Percentiles rank a stretch among this genome's conserved stretches.
These are phyloP conservation scores for Gossypium bickii DNA, from an alignment of 345 rosid species.

Conservation along the genomic window DNA sequence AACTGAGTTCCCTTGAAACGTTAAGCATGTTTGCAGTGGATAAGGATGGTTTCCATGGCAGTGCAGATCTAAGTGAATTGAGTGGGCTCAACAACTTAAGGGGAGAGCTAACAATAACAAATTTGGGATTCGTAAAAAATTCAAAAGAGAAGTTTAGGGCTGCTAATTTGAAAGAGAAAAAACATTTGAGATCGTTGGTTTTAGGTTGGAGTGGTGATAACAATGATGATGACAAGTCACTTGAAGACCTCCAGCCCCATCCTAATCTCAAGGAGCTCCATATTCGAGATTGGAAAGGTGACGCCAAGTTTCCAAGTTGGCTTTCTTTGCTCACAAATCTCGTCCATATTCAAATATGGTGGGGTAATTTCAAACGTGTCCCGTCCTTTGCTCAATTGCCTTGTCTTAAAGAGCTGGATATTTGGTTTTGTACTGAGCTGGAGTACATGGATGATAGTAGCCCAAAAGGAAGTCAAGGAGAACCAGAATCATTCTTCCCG, in stretches of 20 bases:
- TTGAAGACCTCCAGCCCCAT: slow-evolving; percentile 1
- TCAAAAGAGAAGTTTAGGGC: background rate
- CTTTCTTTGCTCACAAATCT: background rate
- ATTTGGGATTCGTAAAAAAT: background rate
- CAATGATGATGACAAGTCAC: background rate
- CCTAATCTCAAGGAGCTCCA: background rate
- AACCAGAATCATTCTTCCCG: background rate
- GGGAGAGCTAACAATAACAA: background rate
- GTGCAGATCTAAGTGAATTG: background rate
- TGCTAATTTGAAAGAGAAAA: background rate
- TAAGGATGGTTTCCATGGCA: background rate
- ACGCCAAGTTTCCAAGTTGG: background rate
- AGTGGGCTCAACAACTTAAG: background rate
- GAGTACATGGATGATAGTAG: background rate
- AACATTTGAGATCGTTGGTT: background rate
- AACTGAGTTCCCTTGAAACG: background rate
- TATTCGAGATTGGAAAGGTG: background rate
- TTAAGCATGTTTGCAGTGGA: background rate
- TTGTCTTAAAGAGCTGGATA: background rate
- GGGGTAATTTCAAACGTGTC: background rate
- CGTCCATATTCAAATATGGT: background rate
- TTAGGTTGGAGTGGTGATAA: background rate
- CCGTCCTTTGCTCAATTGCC: background rate
- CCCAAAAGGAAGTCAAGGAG: background rate
- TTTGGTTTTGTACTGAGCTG: too few species aligned